Evolutionary conservation across 2,329 filamentous ascomycete species (phyloP), one percentile per base, ranked within the genome.

Genomic region (Claviceps sp.): DNA sequence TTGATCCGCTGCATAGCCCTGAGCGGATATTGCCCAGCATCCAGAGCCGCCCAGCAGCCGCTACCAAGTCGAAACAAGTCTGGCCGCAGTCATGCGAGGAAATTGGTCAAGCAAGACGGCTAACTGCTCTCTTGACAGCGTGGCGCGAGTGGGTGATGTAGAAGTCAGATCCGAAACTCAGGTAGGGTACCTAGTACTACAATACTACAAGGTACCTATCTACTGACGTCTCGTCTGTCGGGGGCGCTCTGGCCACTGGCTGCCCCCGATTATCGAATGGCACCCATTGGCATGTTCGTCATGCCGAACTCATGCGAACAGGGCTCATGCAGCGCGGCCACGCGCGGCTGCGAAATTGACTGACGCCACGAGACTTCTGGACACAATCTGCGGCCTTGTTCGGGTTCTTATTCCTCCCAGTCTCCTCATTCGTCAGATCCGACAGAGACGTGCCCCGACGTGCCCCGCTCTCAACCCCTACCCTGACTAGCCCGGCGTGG

Each of bases 401-500:
- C 30, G 30, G 30, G 30, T 34, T 34, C 30, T 34, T 34, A 34
- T 34, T 34, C 30, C 4, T 34, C 30, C 30, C 30, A 34, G 30
- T 34, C 9, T 34, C 30, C 30, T 34, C 30, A 34, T 34, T 34
- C 30, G 30, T 34, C 30, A 34, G 30, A 34, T 34, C 16, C 42
- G 42, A 44, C 42, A 44, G 42, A 44, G 13, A 11, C 24, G 6
- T 34, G 43, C 51, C 51, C 51, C 53, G 13, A 11, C 24, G 6
- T 46, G 43, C 51, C 51, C 51, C 53, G 47, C 53, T 37, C 47
- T 47, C 42, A n/a, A 43, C 50, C 44, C 44, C n/a, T 48, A 46
- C 47, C 37, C 22, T 26, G 38, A 18, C 24, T 34, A 46, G 24
- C 43, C 43, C 5, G 24, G 24, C 14, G 9, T 18, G 24, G 43